These are phyloP conservation scores for Usnea hakonensis DNA, from an alignment of 495 filamentous ascomycete species.

Conservation along the genomic window DNA sequence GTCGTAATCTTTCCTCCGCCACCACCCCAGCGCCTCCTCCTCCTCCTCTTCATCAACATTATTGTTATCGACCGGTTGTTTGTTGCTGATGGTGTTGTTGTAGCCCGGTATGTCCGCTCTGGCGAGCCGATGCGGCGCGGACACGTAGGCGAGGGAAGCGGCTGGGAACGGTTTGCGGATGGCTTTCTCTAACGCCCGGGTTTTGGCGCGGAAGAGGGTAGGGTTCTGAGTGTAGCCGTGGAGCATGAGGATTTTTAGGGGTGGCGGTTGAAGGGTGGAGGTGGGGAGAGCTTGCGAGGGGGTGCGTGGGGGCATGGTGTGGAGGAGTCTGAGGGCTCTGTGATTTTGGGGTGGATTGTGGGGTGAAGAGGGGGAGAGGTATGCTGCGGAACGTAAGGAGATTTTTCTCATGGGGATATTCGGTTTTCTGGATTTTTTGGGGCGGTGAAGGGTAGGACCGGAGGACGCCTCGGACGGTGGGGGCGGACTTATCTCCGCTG, in stretches of 20 bases:
- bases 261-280: not conserved
- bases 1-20: slow-evolving; percentile 49
- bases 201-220: slow-evolving; percentile 78
- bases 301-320: not conserved
- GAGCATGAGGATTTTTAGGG: slow-evolving; percentile 45
- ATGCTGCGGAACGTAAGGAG: too few relatives aligned
- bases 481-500: too few relatives aligned
- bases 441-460: too few relatives aligned
- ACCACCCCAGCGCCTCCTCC: slow-evolving; percentile 75
- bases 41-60: too few relatives aligned
- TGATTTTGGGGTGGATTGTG: not conserved
- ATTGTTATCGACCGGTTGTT: slow-evolving; percentile 32
- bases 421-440: too few relatives aligned
- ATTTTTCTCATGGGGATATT: too few relatives aligned
- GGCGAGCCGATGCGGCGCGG: slow-evolving; percentile 49
- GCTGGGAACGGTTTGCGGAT: slow-evolving; percentile 52
- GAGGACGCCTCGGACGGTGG: too few relatives aligned
- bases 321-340: not conserved
- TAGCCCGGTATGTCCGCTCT: slow-evolving; percentile 67
- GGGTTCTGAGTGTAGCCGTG: slow-evolving; percentile 88
- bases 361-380: not conserved
- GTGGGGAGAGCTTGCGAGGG: not conserved
- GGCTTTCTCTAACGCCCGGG: slow-evolving; percentile 73
- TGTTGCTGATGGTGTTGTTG: slow-evolving; percentile 24
- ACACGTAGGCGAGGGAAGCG: slow-evolving; percentile 47